Base-by-base conservation (phyloP, 2,329 filamentous ascomycete genomes). In the Colletotrichum siamense region DNA sequence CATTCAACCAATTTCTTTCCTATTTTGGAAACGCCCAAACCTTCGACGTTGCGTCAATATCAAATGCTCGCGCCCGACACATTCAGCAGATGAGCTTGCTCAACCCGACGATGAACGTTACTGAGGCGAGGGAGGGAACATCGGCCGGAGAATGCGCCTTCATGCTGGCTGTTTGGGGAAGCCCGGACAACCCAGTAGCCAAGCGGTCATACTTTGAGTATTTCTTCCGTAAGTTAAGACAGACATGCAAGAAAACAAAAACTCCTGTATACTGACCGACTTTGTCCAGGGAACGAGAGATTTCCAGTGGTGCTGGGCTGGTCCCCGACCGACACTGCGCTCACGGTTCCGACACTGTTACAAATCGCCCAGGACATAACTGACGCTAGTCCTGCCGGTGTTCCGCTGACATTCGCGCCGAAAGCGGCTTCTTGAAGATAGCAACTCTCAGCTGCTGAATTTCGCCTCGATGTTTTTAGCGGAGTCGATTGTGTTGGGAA, bases 31-130 rank as follows among this genome's bases (percentile, higher is more conserved):
- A 84, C 0, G 82, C 74, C 0, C 79, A 84, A 5, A 81, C 82
- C 12, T 79, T 91, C 32, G 82, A 84, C 30, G 80, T 85, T 1
- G 69, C 85, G 5, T 85, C 85, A 80, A 80, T 88, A 3, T 88
- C 89, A 71, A 87, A 88, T 71, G 72, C 68, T 13, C 68, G 68
- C 83, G 85, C 77, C 87, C 88, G 74, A 64, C 88, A 1, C 12
- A 85, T 83, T 2, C 86, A 88, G 6, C 84, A 88, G 64, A 78
- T 87, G 82, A 83, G 24, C 89, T 87, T 2, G 83, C 83, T 79
- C 52, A 91, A 91, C 77, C 88, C 89, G 0, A 83, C 82, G 0
- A 91, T 89, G 79, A 85, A 79, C 0, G 87, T 91, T 81, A 86
- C 86, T 0, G 75, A 81, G 0, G 81, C 79, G 0, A 85, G 82